Percentiles rank a stretch among this genome's conserved stretches.
phyloP scores from a whole-genome alignment of 495 filamentous ascomycete genomes.

The Aspergillus coremiiformis region DNA sequence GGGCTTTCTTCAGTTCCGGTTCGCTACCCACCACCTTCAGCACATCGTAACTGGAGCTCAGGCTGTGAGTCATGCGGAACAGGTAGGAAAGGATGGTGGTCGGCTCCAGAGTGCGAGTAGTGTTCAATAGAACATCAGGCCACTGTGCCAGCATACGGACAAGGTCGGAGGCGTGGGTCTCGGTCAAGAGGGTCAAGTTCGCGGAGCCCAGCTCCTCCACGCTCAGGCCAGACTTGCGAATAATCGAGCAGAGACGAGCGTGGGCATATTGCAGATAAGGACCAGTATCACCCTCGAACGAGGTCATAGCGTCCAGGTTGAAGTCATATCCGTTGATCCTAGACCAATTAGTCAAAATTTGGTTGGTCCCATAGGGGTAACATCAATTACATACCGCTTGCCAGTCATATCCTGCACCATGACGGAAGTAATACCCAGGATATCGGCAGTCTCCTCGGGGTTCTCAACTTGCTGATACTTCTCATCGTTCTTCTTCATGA shows the following conservation, averaged over 20 bases:
- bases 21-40: conserved; percentile 71
- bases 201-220: conserved; percentile 40
- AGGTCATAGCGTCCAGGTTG: conserved; percentile 60
- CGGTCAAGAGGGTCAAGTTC: conserved; percentile 50
- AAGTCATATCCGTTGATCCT: conserved; percentile 62
- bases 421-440: conserved; percentile 58
- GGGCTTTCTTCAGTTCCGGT: conserved; percentile 62
- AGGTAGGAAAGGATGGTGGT: conserved; percentile 71
- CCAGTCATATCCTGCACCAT: conserved; percentile 68
- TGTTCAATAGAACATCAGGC: conserved; percentile 56
- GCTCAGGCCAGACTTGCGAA: conserved; percentile 43
- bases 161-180: conserved; percentile 50
- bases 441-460: conserved; percentile 47
- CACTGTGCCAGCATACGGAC: conserved; percentile 53
- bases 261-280: conserved; percentile 65
- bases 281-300: conserved; percentile 65
- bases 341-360: conserved; percentile 7
- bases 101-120: conserved; percentile 57
- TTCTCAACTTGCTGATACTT: conserved; percentile 61
- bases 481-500: conserved; percentile 56
- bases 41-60: conserved; percentile 78
- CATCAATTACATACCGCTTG: conserved; percentile 47
- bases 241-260: conserved; percentile 58
- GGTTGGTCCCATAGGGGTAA: neutral
- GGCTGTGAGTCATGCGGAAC: conserved; percentile 78